Conservation (phyloP, 352 stramenopile genomes). For the Pythium phragmiticola region DNA sequence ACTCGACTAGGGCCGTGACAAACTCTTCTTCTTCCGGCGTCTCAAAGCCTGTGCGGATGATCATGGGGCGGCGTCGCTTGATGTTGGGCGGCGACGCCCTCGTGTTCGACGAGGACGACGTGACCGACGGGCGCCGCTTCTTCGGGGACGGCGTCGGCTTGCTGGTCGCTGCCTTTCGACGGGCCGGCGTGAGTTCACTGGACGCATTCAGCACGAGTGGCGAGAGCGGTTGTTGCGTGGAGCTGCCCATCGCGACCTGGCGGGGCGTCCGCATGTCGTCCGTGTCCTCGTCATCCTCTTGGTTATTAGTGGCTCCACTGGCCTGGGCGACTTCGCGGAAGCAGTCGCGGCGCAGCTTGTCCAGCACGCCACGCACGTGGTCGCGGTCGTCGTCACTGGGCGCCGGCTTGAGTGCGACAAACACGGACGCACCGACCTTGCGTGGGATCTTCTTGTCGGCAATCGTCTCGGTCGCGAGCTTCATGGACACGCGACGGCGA, state of each 20-base stretch:
- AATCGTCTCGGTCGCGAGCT: slow-evolving; percentile 65
- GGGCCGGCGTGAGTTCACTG: slow-evolving; percentile 4
- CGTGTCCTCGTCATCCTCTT: slow-evolving; percentile 6
- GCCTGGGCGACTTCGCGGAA: slow-evolving; percentile 29
- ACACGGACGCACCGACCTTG: slow-evolving; percentile 67
- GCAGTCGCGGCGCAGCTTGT: slow-evolving; percentile 36
- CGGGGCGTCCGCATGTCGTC: slow-evolving; percentile 13
- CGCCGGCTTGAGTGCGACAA: slow-evolving; percentile 40
- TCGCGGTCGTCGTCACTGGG: slow-evolving; percentile 32
- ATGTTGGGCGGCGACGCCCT: slow-evolving; percentile 23
- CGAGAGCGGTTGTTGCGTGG: slow-evolving; percentile 3
- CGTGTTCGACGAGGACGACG: slow-evolving; percentile 9
- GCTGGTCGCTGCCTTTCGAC: slow-evolving; percentile 6
- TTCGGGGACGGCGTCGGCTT: slow-evolving; percentile 13
- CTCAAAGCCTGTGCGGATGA: slow-evolving; percentile 77
- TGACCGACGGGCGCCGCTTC: slow-evolving; percentile 16
- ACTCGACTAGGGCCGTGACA: slow-evolving; percentile 57
- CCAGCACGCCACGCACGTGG: slow-evolving; percentile 37
- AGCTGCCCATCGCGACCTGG: background rate
- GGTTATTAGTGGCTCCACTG: background rate
- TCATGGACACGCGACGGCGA: slow-evolving; percentile 65
- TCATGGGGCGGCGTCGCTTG: slow-evolving; percentile 49
- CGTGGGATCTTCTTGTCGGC: slow-evolving; percentile 56
- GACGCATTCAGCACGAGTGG: slow-evolving; percentile 8
- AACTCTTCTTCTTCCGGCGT: slow-evolving; percentile 62